Evolutionary conservation across 805 yeast genomes (phyloP), one percentile per base, ranked within the genome.

Genomic region (Torulaspora microellipsoides): DNA sequence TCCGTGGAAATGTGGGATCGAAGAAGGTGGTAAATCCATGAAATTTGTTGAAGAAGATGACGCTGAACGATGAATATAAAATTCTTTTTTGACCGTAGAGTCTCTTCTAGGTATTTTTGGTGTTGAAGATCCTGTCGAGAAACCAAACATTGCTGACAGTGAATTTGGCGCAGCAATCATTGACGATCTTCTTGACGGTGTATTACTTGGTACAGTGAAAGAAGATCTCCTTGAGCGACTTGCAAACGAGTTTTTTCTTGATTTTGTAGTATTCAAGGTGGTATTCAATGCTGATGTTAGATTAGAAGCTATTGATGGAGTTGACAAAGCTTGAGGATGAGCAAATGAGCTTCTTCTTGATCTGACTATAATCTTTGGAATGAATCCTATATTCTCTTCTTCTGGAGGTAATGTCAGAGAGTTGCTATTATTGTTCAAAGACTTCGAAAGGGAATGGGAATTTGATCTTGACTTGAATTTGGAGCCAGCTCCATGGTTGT

Each of bases 291-390:
- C 58, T 8, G 44, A 36, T 0, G 59, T 44, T 28, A 55, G 42
- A 37, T 41, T 38, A 34, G 45, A 29, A 34, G 45, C 32, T 2
- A 47, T 20, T 15, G 52, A 36, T 3, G 54, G 43, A 14, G 45
- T 34, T 13, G 51, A 32, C 12, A 36, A 30, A 8, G 42, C 36
- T 14, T 34, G 37, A 12, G 55, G 47, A 27, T 45, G 48, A 9
- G 55, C 58, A 23, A 52, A 52, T 3, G 66, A 62, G 32, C 56
- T 52, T 45, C 66, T 55, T 47, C 69, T 62, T 13, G 66, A 56
- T 40, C 59, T 58, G 3, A 65, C 66, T 23, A 63, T 50, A 13
- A 65, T 63, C 43, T 64, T 64, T 34, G 69, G 69, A 15, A 64
- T 53, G 27, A 62, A 62, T 13, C 67, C 67, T 8, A 58, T 31